These are phyloP conservation scores for Lineolata rhizophorae DNA, from an alignment of 495 filamentous ascomycete species.

Conservation along the genomic window DNA sequence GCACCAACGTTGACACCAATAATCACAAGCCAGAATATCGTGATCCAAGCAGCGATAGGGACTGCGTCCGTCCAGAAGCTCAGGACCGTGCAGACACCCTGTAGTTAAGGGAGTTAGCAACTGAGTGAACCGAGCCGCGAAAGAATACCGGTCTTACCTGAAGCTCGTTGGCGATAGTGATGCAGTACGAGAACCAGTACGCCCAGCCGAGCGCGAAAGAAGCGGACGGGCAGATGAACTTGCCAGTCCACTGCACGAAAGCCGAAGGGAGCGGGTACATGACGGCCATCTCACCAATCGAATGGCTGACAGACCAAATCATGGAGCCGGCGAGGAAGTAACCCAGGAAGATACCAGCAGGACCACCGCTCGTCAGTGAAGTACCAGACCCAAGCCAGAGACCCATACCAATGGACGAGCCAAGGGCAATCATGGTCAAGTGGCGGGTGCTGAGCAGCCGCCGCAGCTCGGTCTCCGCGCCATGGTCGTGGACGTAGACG, in stretches of 20 bases:
- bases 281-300: conserved; percentile 12
- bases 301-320: conserved; percentile 10
- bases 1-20: conserved; percentile 8
- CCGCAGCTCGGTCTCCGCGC: conserved; percentile 8
- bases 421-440: conserved; percentile 12
- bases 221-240: conserved; percentile 11
- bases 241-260: conserved; percentile 5
- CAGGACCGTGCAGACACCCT: conserved; percentile 9
- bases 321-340: conserved; percentile 10
- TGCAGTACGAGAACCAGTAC: conserved; percentile 12
- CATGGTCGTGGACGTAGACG: too few species aligned
- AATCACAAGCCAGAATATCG: conserved; percentile 10
- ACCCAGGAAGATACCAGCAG: conserved; percentile 10
- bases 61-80: conserved; percentile 12
- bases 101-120: background rate
- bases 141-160: too few species aligned
- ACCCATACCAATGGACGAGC: conserved; percentile 13
- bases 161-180: conserved; percentile 13
- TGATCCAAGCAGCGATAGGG: conserved; percentile 10
- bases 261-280: conserved; percentile 12
- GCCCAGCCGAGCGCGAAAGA: conserved; percentile 13
- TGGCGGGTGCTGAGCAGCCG: conserved; percentile 10
- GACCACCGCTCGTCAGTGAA: conserved; percentile 8
- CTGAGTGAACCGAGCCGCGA: too few species aligned
- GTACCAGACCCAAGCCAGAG: conserved; percentile 12